Percentiles rank a stretch among this genome's conserved stretches.
Conservation (phyloP, 2,329 filamentous ascomycete genomes). For the Apiospora sp. region DNA sequence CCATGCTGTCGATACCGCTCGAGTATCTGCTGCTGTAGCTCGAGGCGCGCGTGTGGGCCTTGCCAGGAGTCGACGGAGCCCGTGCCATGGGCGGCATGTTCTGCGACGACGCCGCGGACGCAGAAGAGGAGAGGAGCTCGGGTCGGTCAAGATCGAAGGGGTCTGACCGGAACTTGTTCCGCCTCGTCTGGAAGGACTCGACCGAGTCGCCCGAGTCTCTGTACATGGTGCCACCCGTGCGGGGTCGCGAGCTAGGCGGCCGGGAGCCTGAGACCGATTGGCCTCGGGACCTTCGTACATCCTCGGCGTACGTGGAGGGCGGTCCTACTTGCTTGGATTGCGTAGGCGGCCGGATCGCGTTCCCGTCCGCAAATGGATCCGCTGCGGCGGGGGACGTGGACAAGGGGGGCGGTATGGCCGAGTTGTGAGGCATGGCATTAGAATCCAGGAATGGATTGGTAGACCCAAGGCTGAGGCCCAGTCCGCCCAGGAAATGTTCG, state of each 20-base stretch:
- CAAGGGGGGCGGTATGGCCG: constrained; percentile 49
- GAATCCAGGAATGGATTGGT: constrained; percentile 58
- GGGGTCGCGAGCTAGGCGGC: constrained; percentile 40
- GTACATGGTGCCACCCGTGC: constrained; percentile 50
- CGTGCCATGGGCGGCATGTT: constrained; percentile 32
- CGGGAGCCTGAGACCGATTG: constrained; percentile 48
- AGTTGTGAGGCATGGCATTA: constrained; percentile 50
- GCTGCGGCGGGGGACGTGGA: constrained; percentile 38
- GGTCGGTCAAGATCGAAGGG: constrained; percentile 70
- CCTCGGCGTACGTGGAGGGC: constrained; percentile 53
- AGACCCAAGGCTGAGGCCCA: constrained; percentile 48
- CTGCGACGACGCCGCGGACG: constrained; percentile 38
- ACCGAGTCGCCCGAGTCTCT: constrained; percentile 54
- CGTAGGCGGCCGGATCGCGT: constrained; percentile 48
- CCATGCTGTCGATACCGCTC: constrained; percentile 54
- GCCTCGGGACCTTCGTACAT: constrained; percentile 58
- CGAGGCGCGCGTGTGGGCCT: constrained; percentile 45
- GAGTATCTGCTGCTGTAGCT: constrained; percentile 55
- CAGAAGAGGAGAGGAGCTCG: constrained; percentile 49
- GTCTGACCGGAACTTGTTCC: constrained; percentile 68
- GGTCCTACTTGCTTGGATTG: constrained; percentile 40
- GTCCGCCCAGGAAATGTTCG: constrained; percentile 50
- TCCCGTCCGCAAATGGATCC: constrained; percentile 59
- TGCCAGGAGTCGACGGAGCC: constrained; percentile 39
- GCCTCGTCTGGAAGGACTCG: constrained; percentile 51